phyloP scores from a whole-genome alignment of 2,329 filamentous ascomycete species.

The Coniochaeta sp. region DNA sequence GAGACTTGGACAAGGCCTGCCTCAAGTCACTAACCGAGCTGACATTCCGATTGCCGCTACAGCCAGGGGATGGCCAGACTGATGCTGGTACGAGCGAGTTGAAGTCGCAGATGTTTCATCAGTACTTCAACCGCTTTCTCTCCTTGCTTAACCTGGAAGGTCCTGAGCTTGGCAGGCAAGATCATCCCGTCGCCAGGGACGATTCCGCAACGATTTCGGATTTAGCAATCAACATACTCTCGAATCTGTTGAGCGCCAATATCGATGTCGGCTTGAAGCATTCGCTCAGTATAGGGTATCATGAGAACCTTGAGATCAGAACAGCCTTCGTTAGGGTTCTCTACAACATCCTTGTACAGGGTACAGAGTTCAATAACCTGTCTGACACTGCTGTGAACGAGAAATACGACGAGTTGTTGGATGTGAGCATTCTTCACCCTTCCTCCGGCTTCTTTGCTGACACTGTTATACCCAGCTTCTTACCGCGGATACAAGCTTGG shows the following conservation, averaged over 20 bases:
- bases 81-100: constrained; percentile 62
- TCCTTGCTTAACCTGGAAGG: constrained; percentile 56
- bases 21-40: constrained; percentile 58
- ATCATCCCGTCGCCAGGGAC: constrained; percentile 38
- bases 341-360: constrained; percentile 64
- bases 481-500: constrained; percentile 55
- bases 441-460: neutral
- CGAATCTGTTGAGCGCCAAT: constrained; percentile 63
- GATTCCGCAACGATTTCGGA: constrained; percentile 51
- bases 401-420: constrained; percentile 59
- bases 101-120: constrained; percentile 65
- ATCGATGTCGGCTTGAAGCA: constrained; percentile 66
- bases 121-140: constrained; percentile 64
- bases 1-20: constrained; percentile 59
- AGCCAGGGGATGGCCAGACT: constrained; percentile 57
- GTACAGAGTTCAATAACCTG: constrained; percentile 63
- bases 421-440: constrained; percentile 29
- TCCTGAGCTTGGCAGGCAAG: constrained; percentile 33
- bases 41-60: constrained; percentile 59
- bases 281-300: constrained; percentile 63
- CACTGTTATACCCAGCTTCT: constrained; percentile 36
- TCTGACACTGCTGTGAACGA: constrained; percentile 62
- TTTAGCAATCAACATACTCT: constrained; percentile 59
- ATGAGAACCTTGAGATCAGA: constrained; percentile 62
- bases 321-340: constrained; percentile 65